Evolutionary conservation across 2,329 filamentous ascomycete genomes (phyloP), one percentile per base, ranked within the genome.

Genomic region (Incumbomyces lentus): DNA sequence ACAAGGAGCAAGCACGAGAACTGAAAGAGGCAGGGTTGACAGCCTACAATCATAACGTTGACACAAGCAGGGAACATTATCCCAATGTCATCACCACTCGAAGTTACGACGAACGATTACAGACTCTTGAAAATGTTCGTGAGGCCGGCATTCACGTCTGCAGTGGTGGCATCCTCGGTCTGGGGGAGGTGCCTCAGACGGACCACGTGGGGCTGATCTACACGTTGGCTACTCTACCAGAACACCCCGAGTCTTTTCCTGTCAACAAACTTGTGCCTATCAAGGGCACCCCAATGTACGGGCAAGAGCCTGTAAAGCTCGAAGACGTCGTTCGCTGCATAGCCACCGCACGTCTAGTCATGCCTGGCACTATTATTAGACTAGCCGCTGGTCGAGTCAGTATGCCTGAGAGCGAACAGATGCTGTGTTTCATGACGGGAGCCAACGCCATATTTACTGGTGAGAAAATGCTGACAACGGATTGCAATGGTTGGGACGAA

Each of bases 401-500:
- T 11, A 83, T 95, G 76, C 75, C 78, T 3, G 88, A 95, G 68
- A 86, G 92, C 66, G 83, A 94, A 69, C 88, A 95, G 68, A 81
- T 86, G 12, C 63, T 90, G 54, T 94, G 87, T 65, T 95, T 94
- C 68, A 82, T 86, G 76, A 86, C 87, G 0, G 88, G 88, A 12
- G 88, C 88, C 1, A 95, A 95, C 58, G 88, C 88, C n/a, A 83
- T 95, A 30, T 95, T 95, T 62, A 95, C 88, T 0, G 88, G 88
- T 7, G 88, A 95, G 70, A 94, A 90, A 74, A 94, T 95, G 88
- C 64, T 94, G 66, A 95, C 88, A 3, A 95, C 88, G 0, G 85
- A 88, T 48, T 93, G 86, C 62, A 89, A 86, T 56, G 86, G 86
- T 26, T 95, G 86, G 85, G 86, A 92, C 52, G 85, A 93, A 65